A percentile compares a stretch with the other conserved stretches of the same genome.
Evolutionary conservation across 2,329 filamentous ascomycete genomes (phyloP).

Genomic region (Fusarium longipes): DNA sequence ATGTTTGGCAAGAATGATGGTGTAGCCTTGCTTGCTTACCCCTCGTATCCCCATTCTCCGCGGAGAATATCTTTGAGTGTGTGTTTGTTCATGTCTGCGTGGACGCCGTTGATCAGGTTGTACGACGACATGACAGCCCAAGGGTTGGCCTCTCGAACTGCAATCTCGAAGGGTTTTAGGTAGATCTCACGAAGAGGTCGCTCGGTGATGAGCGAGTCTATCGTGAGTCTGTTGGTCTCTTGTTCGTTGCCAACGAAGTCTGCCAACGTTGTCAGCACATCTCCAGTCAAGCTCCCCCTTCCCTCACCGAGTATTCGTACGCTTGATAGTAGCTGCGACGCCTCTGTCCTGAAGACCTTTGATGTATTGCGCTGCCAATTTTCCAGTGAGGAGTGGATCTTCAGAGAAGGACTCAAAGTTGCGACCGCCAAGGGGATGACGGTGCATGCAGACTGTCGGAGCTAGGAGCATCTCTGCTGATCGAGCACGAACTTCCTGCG

Average conservation of each 20-base stretch:
- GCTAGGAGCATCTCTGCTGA: slow-evolving; percentile 79
- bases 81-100: slow-evolving; percentile 64
- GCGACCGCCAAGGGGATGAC: slow-evolving; percentile 83
- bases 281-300: rapidly evolving
- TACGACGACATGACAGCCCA: slow-evolving; percentile 78
- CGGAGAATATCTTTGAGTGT: slow-evolving; percentile 68
- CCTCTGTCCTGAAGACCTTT: slow-evolving; percentile 78
- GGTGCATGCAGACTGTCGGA: slow-evolving; percentile 84
- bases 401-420: slow-evolving; percentile 91
- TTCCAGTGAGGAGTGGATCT: slow-evolving; percentile 81
- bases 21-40: slow-evolving; percentile 51
- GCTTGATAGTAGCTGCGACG: slow-evolving; percentile 82
- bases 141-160: slow-evolving; percentile 73
- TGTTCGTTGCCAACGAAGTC: slow-evolving; percentile 79
- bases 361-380: slow-evolving; percentile 77
- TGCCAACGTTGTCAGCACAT: slow-evolving; percentile 37
- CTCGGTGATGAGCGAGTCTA: slow-evolving; percentile 73
- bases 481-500: slow-evolving; percentile 76
- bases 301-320: slow-evolving; percentile 52
- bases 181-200: slow-evolving; percentile 76
- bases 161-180: slow-evolving; percentile 80
- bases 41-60: slow-evolving; percentile 72
- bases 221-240: slow-evolving; percentile 66
- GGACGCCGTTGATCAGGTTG: slow-evolving; percentile 73
- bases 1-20: not conserved